Evolutionary conservation across 768 basidiomycete species (phyloP).

Genomic region (Mycena indigotica): DNA sequence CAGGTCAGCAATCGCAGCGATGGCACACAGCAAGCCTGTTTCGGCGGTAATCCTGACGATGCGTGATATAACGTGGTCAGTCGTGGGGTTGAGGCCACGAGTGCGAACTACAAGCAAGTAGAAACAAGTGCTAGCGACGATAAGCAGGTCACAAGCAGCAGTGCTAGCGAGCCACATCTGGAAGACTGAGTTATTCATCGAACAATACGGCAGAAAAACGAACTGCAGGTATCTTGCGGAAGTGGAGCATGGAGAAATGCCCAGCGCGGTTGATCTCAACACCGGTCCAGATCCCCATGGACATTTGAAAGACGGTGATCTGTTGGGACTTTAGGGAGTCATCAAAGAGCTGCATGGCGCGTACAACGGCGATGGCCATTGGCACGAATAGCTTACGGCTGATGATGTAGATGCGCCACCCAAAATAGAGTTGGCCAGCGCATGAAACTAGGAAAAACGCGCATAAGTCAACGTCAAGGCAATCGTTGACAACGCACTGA

Average conservation of each 20-base stretch:
- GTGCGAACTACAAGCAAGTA: constrained; percentile 20
- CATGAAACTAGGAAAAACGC: constrained; percentile 18
- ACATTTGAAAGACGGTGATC: constrained; percentile 4
- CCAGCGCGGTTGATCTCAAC: background rate
- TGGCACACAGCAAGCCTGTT: too few relatives aligned
- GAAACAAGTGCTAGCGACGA: constrained; percentile 25
- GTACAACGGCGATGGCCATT: constrained; percentile 12
- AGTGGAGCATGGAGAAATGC: constrained; percentile 1
- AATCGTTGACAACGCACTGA: constrained; percentile 10
- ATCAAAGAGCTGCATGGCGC: background rate
- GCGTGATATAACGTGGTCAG: constrained; percentile 12
- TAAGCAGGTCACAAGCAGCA: constrained; percentile 26
- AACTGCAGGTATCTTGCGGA: background rate
- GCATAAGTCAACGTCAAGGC: background rate
- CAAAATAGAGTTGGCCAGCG: constrained; percentile 27
- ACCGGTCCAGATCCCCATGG: constrained; percentile 9
- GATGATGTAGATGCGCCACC: constrained; percentile 27
- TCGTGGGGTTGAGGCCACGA: constrained; percentile 9
- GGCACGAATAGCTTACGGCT: constrained; percentile 14
- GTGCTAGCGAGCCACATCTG: constrained; percentile 28
- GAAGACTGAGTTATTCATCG: background rate
- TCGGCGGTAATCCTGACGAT: constrained; percentile 12
- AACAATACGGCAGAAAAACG: background rate
- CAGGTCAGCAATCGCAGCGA: too few relatives aligned
- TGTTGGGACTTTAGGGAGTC: background rate